These are phyloP conservation scores for Phytomonas francai DNA, from an alignment of 208 protist genomes.

Conservation along the genomic window DNA sequence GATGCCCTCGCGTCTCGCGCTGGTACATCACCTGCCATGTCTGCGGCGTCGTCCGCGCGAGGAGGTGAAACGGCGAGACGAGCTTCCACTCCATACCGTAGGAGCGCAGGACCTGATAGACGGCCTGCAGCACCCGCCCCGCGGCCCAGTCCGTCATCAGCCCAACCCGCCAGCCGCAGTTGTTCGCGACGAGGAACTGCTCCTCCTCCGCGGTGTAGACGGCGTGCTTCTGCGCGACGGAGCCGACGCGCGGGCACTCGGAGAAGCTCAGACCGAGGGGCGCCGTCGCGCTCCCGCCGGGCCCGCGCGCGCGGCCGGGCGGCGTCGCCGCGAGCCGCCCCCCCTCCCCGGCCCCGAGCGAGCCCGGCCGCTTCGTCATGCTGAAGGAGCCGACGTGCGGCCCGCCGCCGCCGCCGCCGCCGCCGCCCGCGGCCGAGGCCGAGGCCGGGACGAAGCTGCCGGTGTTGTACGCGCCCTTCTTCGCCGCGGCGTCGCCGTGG, in stretches of 20 bases:
- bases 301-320: constrained; percentile 14
- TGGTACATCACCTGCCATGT: constrained; percentile 41
- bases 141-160: constrained; percentile 79
- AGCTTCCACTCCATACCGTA: constrained; percentile 85
- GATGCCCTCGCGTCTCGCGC: too few species aligned
- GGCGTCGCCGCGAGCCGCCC: constrained; percentile 15
- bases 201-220: constrained; percentile 75
- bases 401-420: constrained; percentile 14
- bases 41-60: constrained; percentile 40
- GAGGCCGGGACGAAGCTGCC: constrained; percentile 72
- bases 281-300: constrained; percentile 16
- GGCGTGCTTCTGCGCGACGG: constrained; percentile 60
- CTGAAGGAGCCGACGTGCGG: constrained; percentile 4
- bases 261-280: constrained; percentile 31
- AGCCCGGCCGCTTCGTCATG: too few species aligned
- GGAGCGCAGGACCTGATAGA: constrained; percentile 58
- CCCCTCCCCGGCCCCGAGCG: too few species aligned
- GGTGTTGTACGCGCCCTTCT: constrained; percentile 75
- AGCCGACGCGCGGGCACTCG: constrained; percentile 67
- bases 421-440: constrained; percentile 14
- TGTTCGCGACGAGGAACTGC: constrained; percentile 72
- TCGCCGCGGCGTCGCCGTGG: constrained; percentile 50
- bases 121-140: constrained; percentile 25
- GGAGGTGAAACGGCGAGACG: constrained; percentile 56
- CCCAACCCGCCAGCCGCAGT: constrained; percentile 84